Evolutionary conservation across 2,329 filamentous ascomycete species (phyloP), one percentile per base, ranked within the genome.

Genomic region (Aureobasidium zeae): DNA sequence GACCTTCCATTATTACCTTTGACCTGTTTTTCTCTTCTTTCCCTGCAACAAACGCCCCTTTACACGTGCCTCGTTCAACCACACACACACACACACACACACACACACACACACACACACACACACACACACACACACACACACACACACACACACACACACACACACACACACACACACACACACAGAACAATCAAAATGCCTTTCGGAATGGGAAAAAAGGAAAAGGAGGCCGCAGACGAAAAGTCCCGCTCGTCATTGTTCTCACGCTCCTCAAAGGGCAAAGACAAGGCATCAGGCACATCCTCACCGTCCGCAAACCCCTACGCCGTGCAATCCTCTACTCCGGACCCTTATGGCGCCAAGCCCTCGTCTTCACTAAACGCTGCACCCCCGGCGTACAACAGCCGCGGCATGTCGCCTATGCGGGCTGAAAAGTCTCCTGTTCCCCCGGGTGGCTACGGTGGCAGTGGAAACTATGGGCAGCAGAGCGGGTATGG

Each of bases 211-310:
- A 66, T 76, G 52, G 60, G 66, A 49, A 75, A 73, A 57, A 58
- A 60, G 52, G 59, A 63, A 45, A 78, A 77, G 57, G 69, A 66
- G 49, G 67, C 67, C 51, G 66, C 67, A 48, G 70, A 64, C 54
- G 73, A 73, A 50, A 65, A 73, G 47, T 69, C 66, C 58, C 72
- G 74, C 58, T 65, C 64, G 45, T 72, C 74, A n/a, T 71, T 80
- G 22, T 79, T 80, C 53, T 66, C 65, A 51, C 65, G 70, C 50
- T 70, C 67, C 38, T n/a, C n/a, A n/a, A 77, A 74, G 58, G 68
- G 65, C 16, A 51, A 51, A 50, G 56, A 58, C 52, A 76, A 76
- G 58, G 69, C 66, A 44, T n/a, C n/a, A n/a, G n/a, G n/a, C n/a
- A 64, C 72, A 20, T 65, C 68, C 20, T 64, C 70, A 22, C 58